These are phyloP conservation scores for Fraxinus greggii DNA, from an alignment of 305 asterid genomes.

Conservation along the genomic window DNA sequence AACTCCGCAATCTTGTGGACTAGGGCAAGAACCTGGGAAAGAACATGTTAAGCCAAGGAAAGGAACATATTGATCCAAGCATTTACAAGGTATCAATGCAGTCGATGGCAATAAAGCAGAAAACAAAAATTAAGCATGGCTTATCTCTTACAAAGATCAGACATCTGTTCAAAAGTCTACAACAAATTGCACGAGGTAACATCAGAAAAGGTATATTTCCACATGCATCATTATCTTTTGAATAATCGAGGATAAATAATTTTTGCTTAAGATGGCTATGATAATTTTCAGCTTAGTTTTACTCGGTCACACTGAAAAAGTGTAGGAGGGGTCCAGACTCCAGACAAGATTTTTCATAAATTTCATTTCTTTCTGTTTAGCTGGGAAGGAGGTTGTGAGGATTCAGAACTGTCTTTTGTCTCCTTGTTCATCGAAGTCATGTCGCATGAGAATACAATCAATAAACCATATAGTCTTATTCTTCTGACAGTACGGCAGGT, in stretches of 20 bases:
- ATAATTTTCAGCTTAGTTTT: not conserved
- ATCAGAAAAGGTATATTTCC: not conserved
- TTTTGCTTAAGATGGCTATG: not conserved
- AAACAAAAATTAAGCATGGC: not conserved
- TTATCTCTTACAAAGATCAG: not conserved
- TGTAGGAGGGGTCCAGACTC: not conserved
- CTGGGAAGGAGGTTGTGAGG: not conserved
- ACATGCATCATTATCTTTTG: not conserved
- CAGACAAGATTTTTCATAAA: not conserved
- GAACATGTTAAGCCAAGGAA: slow-evolving; percentile 21
- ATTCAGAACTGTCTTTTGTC: not conserved
- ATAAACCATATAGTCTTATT: not conserved
- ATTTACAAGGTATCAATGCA: not conserved
- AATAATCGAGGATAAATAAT: not conserved
- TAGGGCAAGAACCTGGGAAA: slow-evolving; percentile 63
- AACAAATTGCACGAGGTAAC: not conserved
- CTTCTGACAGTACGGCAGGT: not conserved
- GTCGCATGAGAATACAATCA: not conserved
- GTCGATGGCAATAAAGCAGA: not conserved
- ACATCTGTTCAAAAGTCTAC: not conserved
- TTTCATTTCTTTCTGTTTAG: not conserved
- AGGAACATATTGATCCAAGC: slow-evolving; percentile 6
- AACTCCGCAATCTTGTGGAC: slow-evolving; percentile 54
- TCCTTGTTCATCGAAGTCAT: not conserved
- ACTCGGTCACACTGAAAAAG: not conserved